These are phyloP conservation scores for Podila verticillata DNA, from an alignment of 192 early-diverging fungal genomes.

Conservation along the genomic window DNA sequence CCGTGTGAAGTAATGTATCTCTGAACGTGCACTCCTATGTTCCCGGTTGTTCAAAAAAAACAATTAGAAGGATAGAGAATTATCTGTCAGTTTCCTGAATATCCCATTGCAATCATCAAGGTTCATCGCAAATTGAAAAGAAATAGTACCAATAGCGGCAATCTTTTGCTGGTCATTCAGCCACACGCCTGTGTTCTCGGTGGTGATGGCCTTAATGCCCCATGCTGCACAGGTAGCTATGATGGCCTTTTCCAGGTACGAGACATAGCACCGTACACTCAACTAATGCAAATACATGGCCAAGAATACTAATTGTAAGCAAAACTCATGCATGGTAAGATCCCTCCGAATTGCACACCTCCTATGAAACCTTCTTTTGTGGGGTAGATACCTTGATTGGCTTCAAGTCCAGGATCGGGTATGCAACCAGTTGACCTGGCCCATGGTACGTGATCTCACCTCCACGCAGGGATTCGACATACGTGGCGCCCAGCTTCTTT, in stretches of 20 bases:
- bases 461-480: slow-evolving; percentile 82
- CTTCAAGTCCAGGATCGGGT: slow-evolving; percentile 87
- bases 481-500: slow-evolving; percentile 74
- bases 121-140: background rate
- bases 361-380: too few species aligned
- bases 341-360: too few species aligned
- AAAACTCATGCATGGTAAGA: too few species aligned
- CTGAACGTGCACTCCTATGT: slow-evolving; percentile 83
- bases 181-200: slow-evolving; percentile 94
- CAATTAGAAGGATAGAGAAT: background rate
- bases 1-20: slow-evolving; percentile 92
- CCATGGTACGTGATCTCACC: slow-evolving; percentile 98
- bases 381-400: slow-evolving; percentile 64
- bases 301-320: too few species aligned
- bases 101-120: background rate
- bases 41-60: background rate
- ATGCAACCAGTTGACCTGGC: slow-evolving; percentile 95
- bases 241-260: slow-evolving; percentile 77
- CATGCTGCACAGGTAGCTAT: slow-evolving; percentile 76
- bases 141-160: slow-evolving; percentile 83
- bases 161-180: slow-evolving; percentile 84
- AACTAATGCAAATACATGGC: slow-evolving; percentile 43
- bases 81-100: background rate
- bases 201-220: slow-evolving; percentile 71
- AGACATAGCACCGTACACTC: slow-evolving; percentile 81